Conservation (phyloP, 192 early-diverging fungal genomes). For the Umbelopsis sp. region DNA sequence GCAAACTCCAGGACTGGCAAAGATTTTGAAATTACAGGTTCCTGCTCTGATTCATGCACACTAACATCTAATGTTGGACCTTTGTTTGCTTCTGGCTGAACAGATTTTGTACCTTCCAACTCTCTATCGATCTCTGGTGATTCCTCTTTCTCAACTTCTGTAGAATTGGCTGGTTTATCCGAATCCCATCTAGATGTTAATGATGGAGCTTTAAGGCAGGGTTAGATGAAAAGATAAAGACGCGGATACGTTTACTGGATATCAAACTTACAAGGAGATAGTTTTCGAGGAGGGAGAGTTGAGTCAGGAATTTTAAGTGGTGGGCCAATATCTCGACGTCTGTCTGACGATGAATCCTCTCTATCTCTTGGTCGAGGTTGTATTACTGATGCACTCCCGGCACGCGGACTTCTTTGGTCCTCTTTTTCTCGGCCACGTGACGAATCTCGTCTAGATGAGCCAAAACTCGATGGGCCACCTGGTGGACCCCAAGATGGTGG, state of each 20-base stretch:
- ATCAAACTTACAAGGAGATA: neutral
- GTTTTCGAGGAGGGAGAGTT: neutral
- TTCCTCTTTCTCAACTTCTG: neutral
- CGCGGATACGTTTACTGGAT: neutral
- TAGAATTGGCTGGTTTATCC: neutral
- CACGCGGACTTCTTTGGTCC: neutral
- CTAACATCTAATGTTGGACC: neutral
- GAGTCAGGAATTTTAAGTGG: neutral
- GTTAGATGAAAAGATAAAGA: neutral
- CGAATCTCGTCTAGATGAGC: neutral
- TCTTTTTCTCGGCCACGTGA: constrained; percentile 12
- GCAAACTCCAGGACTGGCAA: constrained; percentile 2
- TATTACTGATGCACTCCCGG: neutral
- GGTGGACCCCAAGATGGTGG: constrained; percentile 9
- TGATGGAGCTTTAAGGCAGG: neutral
- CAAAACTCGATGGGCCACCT: neutral
- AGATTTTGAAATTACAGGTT: neutral
- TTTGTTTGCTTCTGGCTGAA: neutral
- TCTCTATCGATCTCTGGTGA: neutral
- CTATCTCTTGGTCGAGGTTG: neutral
- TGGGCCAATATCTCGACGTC: neutral
- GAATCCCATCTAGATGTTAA: neutral
- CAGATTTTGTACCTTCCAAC: neutral
- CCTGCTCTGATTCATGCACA: neutral
- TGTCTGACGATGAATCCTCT: neutral